These are phyloP conservation scores for Verticillium zaregamsianum DNA, from an alignment of 2,329 filamentous ascomycete genomes.

Conservation along the genomic window DNA sequence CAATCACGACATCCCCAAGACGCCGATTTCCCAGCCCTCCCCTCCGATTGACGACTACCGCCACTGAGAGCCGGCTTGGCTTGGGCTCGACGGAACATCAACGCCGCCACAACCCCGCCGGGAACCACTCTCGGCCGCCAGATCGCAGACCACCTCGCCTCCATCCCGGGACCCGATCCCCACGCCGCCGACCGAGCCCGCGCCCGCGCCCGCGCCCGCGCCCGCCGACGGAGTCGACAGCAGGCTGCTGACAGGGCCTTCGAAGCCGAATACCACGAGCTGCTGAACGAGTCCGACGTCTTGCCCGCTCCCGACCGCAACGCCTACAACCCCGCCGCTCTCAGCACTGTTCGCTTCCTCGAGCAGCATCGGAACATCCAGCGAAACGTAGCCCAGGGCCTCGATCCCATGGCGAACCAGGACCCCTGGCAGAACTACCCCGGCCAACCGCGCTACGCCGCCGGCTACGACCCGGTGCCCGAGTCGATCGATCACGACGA, in stretches of 20 bases:
- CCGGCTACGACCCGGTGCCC: too few relatives aligned
- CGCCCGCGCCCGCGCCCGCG: conserved; percentile 1
- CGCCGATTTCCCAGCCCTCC: conserved; percentile 26
- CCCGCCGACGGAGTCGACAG: conserved; percentile 20
- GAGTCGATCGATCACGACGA: background rate
- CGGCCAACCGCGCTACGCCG: too few relatives aligned
- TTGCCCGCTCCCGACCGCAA: background rate
- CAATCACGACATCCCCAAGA: conserved; percentile 21
- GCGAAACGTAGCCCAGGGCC: background rate
- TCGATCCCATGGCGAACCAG: background rate
- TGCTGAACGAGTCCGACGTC: conserved; percentile 1
- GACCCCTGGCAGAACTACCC: background rate
- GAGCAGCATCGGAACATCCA: background rate
- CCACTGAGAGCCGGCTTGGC: conserved; percentile 21
- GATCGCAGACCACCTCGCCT: background rate
- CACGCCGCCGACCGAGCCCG: conserved; percentile 4
- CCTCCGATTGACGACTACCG: conserved; percentile 23
- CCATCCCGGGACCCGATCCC: background rate
- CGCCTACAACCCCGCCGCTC: background rate
- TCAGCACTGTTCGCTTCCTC: background rate
- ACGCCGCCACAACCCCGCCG: conserved; percentile 17
- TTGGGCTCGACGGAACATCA: background rate
- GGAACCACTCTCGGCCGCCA: conserved; percentile 2
- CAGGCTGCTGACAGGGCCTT: conserved; percentile 12
- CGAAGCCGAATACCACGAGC: conserved; percentile 13